Conservation (phyloP, 352 stramenopile genomes). For the Phytophthora pisi region DNA sequence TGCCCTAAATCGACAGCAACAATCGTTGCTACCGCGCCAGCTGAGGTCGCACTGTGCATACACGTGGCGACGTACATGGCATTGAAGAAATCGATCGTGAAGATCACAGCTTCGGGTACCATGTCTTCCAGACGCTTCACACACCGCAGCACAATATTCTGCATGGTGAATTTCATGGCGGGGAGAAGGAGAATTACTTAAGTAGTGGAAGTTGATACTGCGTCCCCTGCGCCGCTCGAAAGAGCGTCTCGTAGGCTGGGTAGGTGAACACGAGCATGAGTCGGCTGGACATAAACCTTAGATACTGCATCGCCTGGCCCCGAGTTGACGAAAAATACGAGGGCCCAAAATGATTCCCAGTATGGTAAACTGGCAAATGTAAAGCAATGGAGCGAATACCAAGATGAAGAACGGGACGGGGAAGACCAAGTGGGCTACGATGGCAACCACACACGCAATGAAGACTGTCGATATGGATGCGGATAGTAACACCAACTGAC, state of each 20-base stretch:
- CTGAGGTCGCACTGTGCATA: constrained; percentile 18
- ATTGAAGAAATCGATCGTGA: constrained; percentile 32
- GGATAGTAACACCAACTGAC: background rate
- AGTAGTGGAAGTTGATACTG: constrained; percentile 3
- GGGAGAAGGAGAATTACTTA: constrained; percentile 14
- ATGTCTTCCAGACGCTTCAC: constrained; percentile 18
- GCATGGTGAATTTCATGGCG: constrained; percentile 29
- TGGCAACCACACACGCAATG: background rate
- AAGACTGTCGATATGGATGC: background rate
- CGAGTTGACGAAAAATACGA: background rate
- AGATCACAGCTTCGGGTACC: constrained; percentile 19
- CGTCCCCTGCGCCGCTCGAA: background rate
- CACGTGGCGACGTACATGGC: constrained; percentile 17
- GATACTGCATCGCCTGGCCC: constrained; percentile 4
- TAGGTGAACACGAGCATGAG: constrained; percentile 5
- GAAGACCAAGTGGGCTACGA: constrained; percentile 2
- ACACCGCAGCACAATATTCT: constrained; percentile 13
- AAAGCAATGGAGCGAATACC: constrained; percentile 3
- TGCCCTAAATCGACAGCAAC: constrained; percentile 18
- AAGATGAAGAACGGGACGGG: constrained; percentile 13
- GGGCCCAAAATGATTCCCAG: constrained; percentile 1
- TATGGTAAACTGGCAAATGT: background rate
- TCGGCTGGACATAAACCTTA: constrained; percentile 5
- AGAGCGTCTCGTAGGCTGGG: constrained; percentile 15
- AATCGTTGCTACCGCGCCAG: constrained; percentile 1